Evolutionary conservation across 2,329 filamentous ascomycete genomes (phyloP), one percentile per base, ranked within the genome.

Genomic region (Pseudogymnoascus sp.): DNA sequence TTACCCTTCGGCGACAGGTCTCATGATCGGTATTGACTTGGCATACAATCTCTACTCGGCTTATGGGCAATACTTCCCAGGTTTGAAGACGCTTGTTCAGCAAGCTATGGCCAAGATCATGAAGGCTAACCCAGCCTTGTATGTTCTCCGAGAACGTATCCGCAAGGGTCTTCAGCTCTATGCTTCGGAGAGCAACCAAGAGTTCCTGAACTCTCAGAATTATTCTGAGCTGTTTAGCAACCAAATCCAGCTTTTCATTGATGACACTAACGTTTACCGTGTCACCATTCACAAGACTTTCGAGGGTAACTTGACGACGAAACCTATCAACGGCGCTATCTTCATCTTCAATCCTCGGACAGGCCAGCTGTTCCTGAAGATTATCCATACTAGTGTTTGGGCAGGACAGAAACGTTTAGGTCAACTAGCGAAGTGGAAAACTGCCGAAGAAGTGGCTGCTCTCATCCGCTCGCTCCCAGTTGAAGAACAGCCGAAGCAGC

Each of bases 301-400:
- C 67, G 94, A 99, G 76, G 94, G 94, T 70, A 99, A 99, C 74
- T 81, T 99, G 84, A 99, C 94, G 0, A 99, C 94, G 1, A 99
- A 99, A 77, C 94, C 94, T 3, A 99, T 99, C 82, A 99, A 99
- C 75, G 94, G 94, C 74, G 94, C 95, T 53, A 97, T 99, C 74
- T 99, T 99, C 81, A 99, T 99, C 73, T 97, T 99, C 84, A 99
- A 99, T 75, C 94, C 95, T n/a, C 86, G 93, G 64, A 99, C 94
- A 61, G 94, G 94, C 60, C 94, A 99, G 73, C 78, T 99, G 40
- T 99, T 99, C 85, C 78, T 99, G 73, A 99, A 99, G 83, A 97
- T 99, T 70, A 99, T 99, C 69, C 95, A 99, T 77, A 99, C 94
- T 1, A 97, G 92, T 73, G 95, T 99, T 28, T 99, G 94, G 94